Base-by-base conservation (phyloP, 2,329 filamentous ascomycete genomes). In the Xylariaceae sp. region DNA sequence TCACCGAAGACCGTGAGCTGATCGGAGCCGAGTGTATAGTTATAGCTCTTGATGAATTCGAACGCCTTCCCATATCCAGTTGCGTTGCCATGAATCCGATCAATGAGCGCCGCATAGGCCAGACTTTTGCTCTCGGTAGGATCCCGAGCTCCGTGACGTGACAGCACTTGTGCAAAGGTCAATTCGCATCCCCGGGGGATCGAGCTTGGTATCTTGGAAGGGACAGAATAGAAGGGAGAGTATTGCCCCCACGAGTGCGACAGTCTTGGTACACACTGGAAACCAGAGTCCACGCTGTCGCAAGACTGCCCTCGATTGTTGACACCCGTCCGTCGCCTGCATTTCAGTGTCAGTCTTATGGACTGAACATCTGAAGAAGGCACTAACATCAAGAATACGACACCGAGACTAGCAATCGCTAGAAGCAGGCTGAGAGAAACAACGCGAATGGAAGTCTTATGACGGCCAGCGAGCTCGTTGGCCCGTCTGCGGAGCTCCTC, bases 181-280 rank as follows among this genome's bases (percentile, higher is more conserved):
- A 93, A 73, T 12, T 80, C 73, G 71, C 92, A 97, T n/a, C 75
- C 76, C 1, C 74, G 60, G 0, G 90, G 91, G 1, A 87, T 73
- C 7, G 75, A 74, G 6, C 77, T 61, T 14, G 82, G 74, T 46
- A 90, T 81, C 2, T 81, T 75, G 1, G 87, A 90, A 6, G 84
- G 79, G 0, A 92, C 86, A 1, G 86, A 80, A 71, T 89, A 96
- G 72, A 84, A 95, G 2, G 91, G 89, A 16, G 90, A 88, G 69
- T 96, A 96, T 68, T 93, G 90, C 50, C 91, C 92, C 90, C 90
- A 96, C 50, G 76, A 79, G 59, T 84, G 87, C 1, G 84, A 82
- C 42, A 86, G 78, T 31, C 79, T 67, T 4, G 79, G 70, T 44
- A 77, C 75, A 69, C 88, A 91, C 57, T 81, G 78, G 67, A 84